phyloP scores from a whole-genome alignment of 2,329 filamentous ascomycete genomes.

The Apiospora pterosperma region DNA sequence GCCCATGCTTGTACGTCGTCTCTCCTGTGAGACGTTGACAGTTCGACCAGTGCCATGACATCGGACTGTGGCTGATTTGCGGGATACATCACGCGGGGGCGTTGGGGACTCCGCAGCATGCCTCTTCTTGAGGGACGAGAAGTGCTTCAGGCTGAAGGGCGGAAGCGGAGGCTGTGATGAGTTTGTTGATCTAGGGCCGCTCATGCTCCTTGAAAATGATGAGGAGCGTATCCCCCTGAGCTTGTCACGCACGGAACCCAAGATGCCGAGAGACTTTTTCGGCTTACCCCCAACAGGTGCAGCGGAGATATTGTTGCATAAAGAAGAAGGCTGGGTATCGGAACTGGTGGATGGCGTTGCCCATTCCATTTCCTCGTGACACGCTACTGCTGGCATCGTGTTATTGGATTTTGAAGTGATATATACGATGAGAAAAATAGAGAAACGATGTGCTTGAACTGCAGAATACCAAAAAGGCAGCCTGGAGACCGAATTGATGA shows the following conservation, averaged over 20 bases:
- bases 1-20: not conserved
- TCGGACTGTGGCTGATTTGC: not conserved
- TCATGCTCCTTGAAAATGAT: not conserved
- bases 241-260: not conserved
- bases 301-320: not conserved
- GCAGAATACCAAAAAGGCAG: not conserved
- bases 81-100: not conserved
- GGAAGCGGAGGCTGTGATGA: not conserved
- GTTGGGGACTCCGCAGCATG: too few relatives aligned
- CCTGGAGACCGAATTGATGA: not conserved
- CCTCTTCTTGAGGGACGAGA: slow-evolving; percentile 1
- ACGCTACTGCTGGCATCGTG: not conserved
- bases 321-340: not conserved
- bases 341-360: not conserved
- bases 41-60: not conserved
- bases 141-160: not conserved
- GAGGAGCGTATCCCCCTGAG: not conserved
- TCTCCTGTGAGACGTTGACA: not conserved
- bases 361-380: not conserved
- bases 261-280: not conserved
- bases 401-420: not conserved
- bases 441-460: not conserved
- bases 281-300: not conserved
- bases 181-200: not conserved
- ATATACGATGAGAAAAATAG: not conserved